These are phyloP conservation scores for Rhododendron ferrugineum DNA, from an alignment of 148 eudicot species.

Conservation along the genomic window DNA sequence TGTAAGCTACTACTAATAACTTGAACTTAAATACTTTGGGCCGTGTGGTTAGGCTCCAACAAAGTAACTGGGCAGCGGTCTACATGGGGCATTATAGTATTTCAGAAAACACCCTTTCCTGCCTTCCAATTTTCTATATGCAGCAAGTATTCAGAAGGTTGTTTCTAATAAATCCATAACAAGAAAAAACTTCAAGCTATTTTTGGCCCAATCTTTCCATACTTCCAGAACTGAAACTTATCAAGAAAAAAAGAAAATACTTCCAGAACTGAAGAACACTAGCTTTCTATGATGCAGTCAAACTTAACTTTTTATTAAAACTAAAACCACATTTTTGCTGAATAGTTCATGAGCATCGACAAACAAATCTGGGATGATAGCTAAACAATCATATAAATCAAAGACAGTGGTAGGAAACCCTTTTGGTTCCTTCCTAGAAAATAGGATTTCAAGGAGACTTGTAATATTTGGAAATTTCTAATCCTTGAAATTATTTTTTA, in stretches of 20 bases:
- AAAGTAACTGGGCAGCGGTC: background rate
- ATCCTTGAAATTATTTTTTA: background rate
- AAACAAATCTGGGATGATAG: background rate
- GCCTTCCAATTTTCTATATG: background rate
- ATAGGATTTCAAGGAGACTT: background rate
- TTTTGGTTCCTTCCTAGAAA: background rate
- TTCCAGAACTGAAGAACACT: background rate
- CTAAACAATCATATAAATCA: background rate
- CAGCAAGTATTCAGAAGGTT: background rate
- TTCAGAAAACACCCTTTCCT: background rate
- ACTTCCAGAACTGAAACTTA: background rate
- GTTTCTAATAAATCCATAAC: background rate
- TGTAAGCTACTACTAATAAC: background rate
- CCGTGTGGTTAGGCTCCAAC: background rate
- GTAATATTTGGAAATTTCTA: background rate
- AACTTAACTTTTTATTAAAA: background rate
- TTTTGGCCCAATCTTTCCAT: background rate
- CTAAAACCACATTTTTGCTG: background rate
- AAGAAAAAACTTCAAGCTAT: background rate
- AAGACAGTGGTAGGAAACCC: background rate
- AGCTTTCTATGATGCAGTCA: background rate
- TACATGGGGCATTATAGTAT: background rate
- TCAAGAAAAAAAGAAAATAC: background rate
- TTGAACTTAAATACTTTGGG: background rate
- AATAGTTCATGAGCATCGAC: background rate